Evolutionary conservation across 2,329 filamentous ascomycete genomes (phyloP), one percentile per base, ranked within the genome.

Genomic region (Laburnicola sp.): DNA sequence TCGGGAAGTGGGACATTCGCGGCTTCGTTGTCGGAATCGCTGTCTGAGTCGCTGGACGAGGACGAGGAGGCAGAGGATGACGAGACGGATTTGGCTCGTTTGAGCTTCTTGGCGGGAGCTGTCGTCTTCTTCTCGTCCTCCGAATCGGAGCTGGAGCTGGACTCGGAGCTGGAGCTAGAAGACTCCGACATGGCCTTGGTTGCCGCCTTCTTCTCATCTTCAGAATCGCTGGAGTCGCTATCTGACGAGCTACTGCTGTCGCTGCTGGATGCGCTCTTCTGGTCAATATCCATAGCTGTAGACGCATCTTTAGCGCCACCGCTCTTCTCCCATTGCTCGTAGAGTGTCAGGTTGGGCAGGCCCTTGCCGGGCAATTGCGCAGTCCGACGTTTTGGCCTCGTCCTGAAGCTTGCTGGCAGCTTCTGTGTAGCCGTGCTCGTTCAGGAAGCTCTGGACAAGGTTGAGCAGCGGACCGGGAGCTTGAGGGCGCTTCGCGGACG

Each of bases 81-180:
- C 2, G 62, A 58, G 7, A 56, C 48, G 7, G 54, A 60, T 41
- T 57, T 58, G 22, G 59, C 48, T 38, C 57, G 55, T 50, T 62
- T 62, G 21, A 43, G 39, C 49, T 42, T 59, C 38, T 60, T 60
- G 25, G 56, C 55, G 31, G 58, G 49, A 22, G 62, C 56, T 7
- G 49, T 16, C 10, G 32, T 11, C 32, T 45, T 28, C 28, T 53
- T 48, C 51, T 60, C 59, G 25, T 64, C 63, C 23, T 68, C 67
- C 48, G 76, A 69, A 32, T 78, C 76, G n/a, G n/a, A n/a, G n/a
- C n/a, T n/a, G 2, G 61, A 60, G 42, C 51, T 49, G 10, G 53
- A 63, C 43, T 53, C 53, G 22, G 67, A 66, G 27, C 52, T 50
- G 16, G 58, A 58, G 35, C 53, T 58, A 23, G 50, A 53, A 35